Evolutionary conservation across 2,329 filamentous ascomycete species (phyloP).

Genomic region (Aspergillus caelatus): DNA sequence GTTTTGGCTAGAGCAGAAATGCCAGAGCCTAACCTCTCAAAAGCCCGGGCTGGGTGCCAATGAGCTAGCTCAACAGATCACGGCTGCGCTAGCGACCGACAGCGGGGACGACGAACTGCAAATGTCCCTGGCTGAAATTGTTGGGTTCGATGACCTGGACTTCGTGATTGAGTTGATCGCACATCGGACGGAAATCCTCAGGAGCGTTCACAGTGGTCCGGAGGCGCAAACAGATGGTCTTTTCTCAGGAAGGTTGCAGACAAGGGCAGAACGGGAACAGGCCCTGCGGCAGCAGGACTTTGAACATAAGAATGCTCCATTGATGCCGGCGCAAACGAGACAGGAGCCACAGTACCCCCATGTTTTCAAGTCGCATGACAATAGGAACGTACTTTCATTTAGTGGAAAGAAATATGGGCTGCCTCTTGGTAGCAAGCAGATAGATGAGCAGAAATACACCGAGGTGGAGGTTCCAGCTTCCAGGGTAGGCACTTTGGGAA

Average conservation of each 20-base stretch:
- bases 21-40: constrained; percentile 64
- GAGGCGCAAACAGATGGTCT: constrained; percentile 47
- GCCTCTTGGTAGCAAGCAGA: constrained; percentile 72
- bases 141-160: constrained; percentile 92
- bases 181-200: constrained; percentile 70
- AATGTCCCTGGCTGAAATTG: constrained; percentile 81
- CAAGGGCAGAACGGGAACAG: constrained; percentile 75
- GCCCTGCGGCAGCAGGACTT: constrained; percentile 74
- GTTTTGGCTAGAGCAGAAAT: constrained; percentile 73
- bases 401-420: constrained; percentile 81
- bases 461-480: constrained; percentile 86
- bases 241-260: constrained; percentile 64
- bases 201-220: constrained; percentile 33
- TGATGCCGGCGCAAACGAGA: constrained; percentile 72
- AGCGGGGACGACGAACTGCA: constrained; percentile 84
- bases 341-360: constrained; percentile 83
- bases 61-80: constrained; percentile 76
- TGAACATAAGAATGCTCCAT: constrained; percentile 75
- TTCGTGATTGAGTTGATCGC: constrained; percentile 88
- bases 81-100: constrained; percentile 71
- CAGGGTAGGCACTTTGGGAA: constrained; percentile 72
- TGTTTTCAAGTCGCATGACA: constrained; percentile 81
- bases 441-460: constrained; percentile 78
- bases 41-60: constrained; percentile 69
- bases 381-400: constrained; percentile 81